These are phyloP conservation scores for Picea sitchensis DNA, from an alignment of 75 land plant genomes.

Conservation along the genomic window DNA sequence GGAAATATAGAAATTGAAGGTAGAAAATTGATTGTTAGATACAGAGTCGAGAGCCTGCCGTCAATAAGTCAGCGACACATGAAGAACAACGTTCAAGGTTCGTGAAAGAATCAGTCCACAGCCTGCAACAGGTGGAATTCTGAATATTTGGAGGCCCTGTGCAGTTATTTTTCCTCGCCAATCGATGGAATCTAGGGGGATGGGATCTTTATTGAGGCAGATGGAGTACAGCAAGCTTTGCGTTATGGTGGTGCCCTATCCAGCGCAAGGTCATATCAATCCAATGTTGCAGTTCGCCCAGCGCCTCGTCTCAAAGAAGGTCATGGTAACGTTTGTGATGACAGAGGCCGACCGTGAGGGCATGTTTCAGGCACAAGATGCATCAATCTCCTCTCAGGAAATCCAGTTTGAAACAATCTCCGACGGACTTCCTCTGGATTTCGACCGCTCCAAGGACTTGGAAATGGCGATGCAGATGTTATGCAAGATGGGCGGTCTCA, in stretches of 20 bases:
- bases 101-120: too few species aligned
- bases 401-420: neutral
- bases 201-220: too few species aligned
- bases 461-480: neutral
- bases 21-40: too few species aligned
- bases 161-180: too few species aligned
- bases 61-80: too few species aligned
- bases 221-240: neutral
- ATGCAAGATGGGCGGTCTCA: neutral
- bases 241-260: constrained; percentile 17
- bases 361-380: neutral
- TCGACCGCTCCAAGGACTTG: neutral
- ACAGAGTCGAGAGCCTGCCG: too few species aligned
- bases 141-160: too few species aligned
- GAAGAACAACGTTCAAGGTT: too few species aligned
- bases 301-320: constrained; percentile 4
- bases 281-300: constrained; percentile 13
- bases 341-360: neutral
- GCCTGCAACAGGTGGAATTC: too few species aligned
- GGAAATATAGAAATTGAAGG: too few species aligned
- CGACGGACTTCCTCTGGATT: neutral
- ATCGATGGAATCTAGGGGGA: too few species aligned
- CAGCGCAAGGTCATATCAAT: constrained; percentile 14
- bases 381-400: too few species aligned
- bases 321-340: neutral